Percentiles rank a stretch among this genome's conserved stretches.
These are phyloP conservation scores for Prunus dulcis DNA, from an alignment of 306 rosid genomes.

Conservation along the genomic window DNA sequence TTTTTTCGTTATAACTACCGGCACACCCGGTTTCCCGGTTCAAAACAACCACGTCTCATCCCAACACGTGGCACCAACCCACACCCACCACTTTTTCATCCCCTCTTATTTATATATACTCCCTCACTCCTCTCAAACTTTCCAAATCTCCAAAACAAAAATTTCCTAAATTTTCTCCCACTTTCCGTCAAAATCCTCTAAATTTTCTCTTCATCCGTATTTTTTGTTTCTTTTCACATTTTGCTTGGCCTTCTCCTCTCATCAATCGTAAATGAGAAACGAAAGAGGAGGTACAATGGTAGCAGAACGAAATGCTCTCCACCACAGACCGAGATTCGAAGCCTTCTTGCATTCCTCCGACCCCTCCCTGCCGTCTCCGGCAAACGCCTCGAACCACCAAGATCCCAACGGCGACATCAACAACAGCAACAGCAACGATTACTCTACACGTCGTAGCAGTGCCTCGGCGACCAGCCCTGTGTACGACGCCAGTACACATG, in stretches of 20 bases:
- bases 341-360: slow-evolving; percentile 61
- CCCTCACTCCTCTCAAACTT: slow-evolving; percentile 11
- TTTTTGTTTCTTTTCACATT: background rate
- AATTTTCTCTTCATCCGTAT: background rate
- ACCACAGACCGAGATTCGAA: slow-evolving; percentile 45
- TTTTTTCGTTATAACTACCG: slow-evolving; percentile 27
- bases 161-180: background rate
- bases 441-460: slow-evolving; percentile 24
- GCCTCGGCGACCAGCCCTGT: slow-evolving; percentile 19
- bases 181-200: background rate
- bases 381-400: background rate
- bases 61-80: slow-evolving; percentile 23
- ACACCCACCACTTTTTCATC: slow-evolving; percentile 16
- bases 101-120: slow-evolving; percentile 17
- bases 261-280: slow-evolving; percentile 40
- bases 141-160: background rate
- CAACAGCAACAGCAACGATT: background rate
- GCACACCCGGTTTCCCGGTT: slow-evolving; percentile 35
- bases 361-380: slow-evolving; percentile 14
- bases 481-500: slow-evolving; percentile 6
- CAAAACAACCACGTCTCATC: slow-evolving; percentile 10
- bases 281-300: slow-evolving; percentile 38
- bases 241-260: background rate
- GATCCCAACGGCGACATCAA: background rate
- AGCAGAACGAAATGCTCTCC: slow-evolving; percentile 22